Evolutionary conservation across 805 yeast genomes (phyloP).

Genomic region (Saccharomyces paradoxus): DNA sequence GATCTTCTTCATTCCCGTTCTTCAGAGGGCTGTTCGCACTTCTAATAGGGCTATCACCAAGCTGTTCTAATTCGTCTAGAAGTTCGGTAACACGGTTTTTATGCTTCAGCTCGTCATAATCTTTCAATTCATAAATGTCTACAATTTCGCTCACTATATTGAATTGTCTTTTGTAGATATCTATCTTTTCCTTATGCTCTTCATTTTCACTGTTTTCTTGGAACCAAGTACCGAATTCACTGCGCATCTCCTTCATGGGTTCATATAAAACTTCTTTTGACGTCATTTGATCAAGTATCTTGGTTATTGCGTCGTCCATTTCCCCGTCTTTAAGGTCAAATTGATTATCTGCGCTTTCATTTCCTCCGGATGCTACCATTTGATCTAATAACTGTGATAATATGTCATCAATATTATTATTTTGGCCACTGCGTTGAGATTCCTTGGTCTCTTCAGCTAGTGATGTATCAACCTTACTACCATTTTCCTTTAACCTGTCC

Average conservation of each 20-base stretch:
- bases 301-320: slow-evolving; percentile 57
- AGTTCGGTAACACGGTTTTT: slow-evolving; percentile 19
- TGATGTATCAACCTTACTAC: slow-evolving; percentile 56
- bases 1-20: slow-evolving; percentile 8
- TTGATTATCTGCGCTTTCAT: slow-evolving; percentile 25
- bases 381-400: slow-evolving; percentile 60
- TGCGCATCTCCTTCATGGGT: slow-evolving; percentile 74
- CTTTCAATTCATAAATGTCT: slow-evolving; percentile 54
- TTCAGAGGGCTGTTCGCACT: slow-evolving; percentile 11
- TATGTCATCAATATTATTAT: slow-evolving; percentile 40
- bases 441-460: slow-evolving; percentile 42
- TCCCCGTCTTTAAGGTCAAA: slow-evolving; percentile 21
- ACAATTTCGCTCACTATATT: slow-evolving; percentile 54
- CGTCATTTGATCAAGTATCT: slow-evolving; percentile 73
- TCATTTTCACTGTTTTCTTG: slow-evolving; percentile 39
- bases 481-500: slow-evolving; percentile 68
- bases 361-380: slow-evolving; percentile 39
- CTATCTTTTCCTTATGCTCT: slow-evolving; percentile 40
- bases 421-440: slow-evolving; percentile 5
- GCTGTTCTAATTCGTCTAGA: slow-evolving; percentile 25
- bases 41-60: slow-evolving; percentile 29
- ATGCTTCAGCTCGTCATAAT: slow-evolving; percentile 34
- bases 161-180: slow-evolving; percentile 54
- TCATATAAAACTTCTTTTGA: slow-evolving; percentile 81
- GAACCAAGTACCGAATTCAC: slow-evolving; percentile 68